Evolutionary conservation across 2,329 filamentous ascomycete species (phyloP).

Genomic region (Pyricularia sp.): DNA sequence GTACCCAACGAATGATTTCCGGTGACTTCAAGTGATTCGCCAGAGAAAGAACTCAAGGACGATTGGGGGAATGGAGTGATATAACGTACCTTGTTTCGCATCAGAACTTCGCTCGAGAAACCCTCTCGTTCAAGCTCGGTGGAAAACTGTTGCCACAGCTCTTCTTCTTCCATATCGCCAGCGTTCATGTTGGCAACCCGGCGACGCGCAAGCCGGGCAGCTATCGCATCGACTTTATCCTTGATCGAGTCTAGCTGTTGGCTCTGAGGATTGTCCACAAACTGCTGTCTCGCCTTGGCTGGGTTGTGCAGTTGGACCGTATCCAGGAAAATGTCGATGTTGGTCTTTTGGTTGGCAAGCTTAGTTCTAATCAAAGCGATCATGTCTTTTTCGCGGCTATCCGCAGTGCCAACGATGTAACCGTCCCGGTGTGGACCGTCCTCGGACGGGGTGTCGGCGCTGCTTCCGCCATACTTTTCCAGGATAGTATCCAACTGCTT

Average conservation of each 20-base stretch:
- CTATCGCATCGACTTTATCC: conserved; percentile 46
- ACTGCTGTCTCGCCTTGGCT: conserved; percentile 19
- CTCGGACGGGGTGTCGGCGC: conserved; percentile 2
- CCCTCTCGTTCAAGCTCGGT: conserved; percentile 45
- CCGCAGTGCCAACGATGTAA: conserved; percentile 13
- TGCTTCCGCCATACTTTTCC: conserved; percentile 26
- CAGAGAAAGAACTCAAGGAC: not conserved
- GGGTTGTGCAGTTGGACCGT: conserved; percentile 40
- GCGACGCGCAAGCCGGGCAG: conserved; percentile 31
- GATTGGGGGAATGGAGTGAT: not conserved
- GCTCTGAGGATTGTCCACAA: conserved; percentile 6
- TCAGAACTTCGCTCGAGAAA: conserved; percentile 40
- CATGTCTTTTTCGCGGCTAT: conserved; percentile 23
- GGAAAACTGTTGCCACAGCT: conserved; percentile 45
- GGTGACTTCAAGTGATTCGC: not conserved
- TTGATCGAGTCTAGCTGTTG: conserved; percentile 39
- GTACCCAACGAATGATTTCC: not conserved
- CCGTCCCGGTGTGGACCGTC: conserved; percentile 9
- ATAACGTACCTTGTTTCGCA: conserved; percentile 39
- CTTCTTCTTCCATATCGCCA: conserved; percentile 23
- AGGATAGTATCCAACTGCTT: conserved; percentile 40
- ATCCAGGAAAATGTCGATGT: conserved; percentile 43
- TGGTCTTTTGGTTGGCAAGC: conserved; percentile 41
- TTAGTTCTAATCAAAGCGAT: conserved; percentile 30
- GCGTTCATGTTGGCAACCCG: not conserved